These are phyloP conservation scores for Aspergillus fumigatus DNA, from an alignment of 2,329 filamentous ascomycete species.

Conservation along the genomic window DNA sequence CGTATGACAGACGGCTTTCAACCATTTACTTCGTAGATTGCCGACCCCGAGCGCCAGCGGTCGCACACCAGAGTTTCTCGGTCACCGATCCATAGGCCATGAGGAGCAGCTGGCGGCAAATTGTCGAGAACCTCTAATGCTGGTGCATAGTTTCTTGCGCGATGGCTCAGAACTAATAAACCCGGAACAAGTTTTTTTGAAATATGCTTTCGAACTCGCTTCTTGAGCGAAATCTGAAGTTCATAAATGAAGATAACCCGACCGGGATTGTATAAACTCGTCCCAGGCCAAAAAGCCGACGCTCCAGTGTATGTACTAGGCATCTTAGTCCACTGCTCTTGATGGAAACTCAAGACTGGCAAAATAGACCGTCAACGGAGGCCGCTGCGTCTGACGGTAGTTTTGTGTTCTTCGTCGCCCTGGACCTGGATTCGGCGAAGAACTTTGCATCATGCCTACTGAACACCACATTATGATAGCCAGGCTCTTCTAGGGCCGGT, in stretches of 20 bases:
- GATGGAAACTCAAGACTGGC: no score
- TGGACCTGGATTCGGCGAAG: constrained; percentile 61
- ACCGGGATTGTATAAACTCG: no score
- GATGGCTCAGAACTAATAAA: constrained; percentile 1
- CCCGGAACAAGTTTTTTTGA: background rate
- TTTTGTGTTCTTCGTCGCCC: constrained; percentile 67
- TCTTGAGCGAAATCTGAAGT: constrained; percentile 63
- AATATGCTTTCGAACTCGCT: constrained; percentile 67
- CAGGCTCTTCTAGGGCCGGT: no score
- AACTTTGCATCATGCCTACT: constrained; percentile 17
- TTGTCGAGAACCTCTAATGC: constrained; percentile 1
- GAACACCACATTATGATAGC: constrained; percentile 49
- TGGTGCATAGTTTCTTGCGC: constrained; percentile 15
- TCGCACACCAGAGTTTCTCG: background rate
- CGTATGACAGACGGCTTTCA: background rate
- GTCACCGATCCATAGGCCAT: no score
- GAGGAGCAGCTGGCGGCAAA: background rate
- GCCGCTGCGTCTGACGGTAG: constrained; percentile 41
- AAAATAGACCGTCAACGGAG: no score
- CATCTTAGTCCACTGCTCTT: no score
- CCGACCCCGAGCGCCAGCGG: background rate
- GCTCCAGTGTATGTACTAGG: no score
- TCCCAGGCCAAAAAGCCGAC: no score
- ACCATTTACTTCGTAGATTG: background rate
- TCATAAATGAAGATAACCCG: constrained; percentile 54